Base-by-base conservation (phyloP, 305 asterid species). In the Stenogyne calaminthoides region DNA sequence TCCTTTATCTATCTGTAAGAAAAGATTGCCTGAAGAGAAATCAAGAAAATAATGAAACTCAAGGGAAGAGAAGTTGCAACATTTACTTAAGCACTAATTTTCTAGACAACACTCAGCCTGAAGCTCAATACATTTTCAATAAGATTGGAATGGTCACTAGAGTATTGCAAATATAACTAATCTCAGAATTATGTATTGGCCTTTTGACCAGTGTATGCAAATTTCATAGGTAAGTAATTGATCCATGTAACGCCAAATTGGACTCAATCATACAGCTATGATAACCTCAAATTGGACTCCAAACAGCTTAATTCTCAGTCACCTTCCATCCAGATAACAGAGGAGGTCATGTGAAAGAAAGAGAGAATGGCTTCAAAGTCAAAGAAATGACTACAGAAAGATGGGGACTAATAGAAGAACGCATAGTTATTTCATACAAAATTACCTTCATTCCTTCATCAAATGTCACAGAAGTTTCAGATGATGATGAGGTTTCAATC, bases 361-460 rank as follows among this genome's bases (percentile, higher is more conserved):
- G 34, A 39, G 69, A 54, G 16, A 8, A 64, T 20, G 61, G 16
- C 47, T 25, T 61, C 29, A 6, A 51, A 58, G 72, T 67, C 16
- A 69, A 27, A 27, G 39, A 56, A 25, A n/a, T 52, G 70, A 46
- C 54, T 60, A 36, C 16, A 66, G 42, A 54, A 10, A 52, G 69
- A 20, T 34, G 57, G 55, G 49, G 34, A 18, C 0, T 4, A 6
- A 64, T 40, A 49, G 54, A 25, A 25, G 67, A 65, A 62, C 52
- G 32, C 9, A 40, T 9, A 57, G 8, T 67, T 57, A 34, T 49
- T 61, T 70, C 57, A 34, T 20, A 69, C 16, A 59, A 44, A 59
- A 81, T 74, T 80, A 95, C 99, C 97, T 92, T 92, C 98, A 95
- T 89, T 84, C 99, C 99, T 82, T 92, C 98, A 86, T 95, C 99